These are phyloP conservation scores for Pyrenula massariospora DNA, from an alignment of 495 filamentous ascomycete species.

Conservation along the genomic window DNA sequence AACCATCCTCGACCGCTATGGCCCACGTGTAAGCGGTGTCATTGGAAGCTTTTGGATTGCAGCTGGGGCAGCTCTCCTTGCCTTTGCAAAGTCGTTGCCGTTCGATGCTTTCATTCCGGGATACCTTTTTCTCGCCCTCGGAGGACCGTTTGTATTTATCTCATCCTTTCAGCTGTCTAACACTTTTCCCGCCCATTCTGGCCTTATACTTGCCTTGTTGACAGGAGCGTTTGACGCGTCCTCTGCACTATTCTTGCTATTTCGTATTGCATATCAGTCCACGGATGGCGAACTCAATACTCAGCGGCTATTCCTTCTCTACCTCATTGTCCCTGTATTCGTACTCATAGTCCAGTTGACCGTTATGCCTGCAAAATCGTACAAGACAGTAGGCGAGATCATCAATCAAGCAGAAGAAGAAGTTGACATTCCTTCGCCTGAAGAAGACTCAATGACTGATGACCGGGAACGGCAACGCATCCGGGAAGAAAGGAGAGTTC, in stretches of 20 bases:
- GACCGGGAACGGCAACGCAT: slow-evolving; percentile 38
- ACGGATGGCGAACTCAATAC: slow-evolving; percentile 49
- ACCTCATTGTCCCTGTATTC: slow-evolving; percentile 61
- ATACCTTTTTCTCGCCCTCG: slow-evolving; percentile 73
- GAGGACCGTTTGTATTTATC: slow-evolving; percentile 89
- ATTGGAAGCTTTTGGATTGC: slow-evolving; percentile 59
- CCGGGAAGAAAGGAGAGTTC: slow-evolving; percentile 49
- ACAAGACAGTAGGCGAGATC: slow-evolving; percentile 81
- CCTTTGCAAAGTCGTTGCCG: slow-evolving; percentile 47
- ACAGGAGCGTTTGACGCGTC: slow-evolving; percentile 88
- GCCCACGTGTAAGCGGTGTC: slow-evolving; percentile 65
- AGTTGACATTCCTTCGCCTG: slow-evolving; percentile 36
- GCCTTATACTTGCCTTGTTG: slow-evolving; percentile 70
- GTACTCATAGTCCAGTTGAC: slow-evolving; percentile 60
- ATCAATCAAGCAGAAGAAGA: slow-evolving; percentile 63
- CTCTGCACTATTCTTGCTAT: slow-evolving; percentile 79
- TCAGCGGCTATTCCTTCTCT: slow-evolving; percentile 62
- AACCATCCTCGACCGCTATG: slow-evolving; percentile 73
- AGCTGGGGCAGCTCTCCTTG: slow-evolving; percentile 58
- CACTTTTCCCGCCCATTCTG: slow-evolving; percentile 75
- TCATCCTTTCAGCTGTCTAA: slow-evolving; percentile 89
- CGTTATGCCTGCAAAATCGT: slow-evolving; percentile 68
- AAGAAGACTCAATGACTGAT: slow-evolving; percentile 26
- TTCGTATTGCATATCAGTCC: slow-evolving; percentile 61
- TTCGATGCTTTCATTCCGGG: slow-evolving; percentile 68